Conservation (phyloP, 2,329 filamentous ascomycete genomes). For the Mycosphaerella arachidis region DNA sequence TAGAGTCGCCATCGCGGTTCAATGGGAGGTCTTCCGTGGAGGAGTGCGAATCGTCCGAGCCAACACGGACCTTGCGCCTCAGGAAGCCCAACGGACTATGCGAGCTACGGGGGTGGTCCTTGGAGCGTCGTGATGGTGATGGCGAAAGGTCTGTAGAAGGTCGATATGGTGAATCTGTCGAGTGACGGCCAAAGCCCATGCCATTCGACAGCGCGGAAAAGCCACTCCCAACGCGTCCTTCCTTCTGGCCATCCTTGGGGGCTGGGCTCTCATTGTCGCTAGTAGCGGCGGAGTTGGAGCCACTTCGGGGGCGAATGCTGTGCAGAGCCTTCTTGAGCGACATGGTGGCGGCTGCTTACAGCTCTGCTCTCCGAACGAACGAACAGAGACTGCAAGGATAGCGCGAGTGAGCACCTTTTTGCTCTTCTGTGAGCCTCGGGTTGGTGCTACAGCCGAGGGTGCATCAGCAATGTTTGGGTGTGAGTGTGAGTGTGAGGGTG, state of each 20-base stretch:
- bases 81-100: conserved; percentile 34
- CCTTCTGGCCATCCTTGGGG: conserved; percentile 3
- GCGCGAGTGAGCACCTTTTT: background rate
- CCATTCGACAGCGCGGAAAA: conserved; percentile 27
- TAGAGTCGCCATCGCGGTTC: conserved; percentile 47
- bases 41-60: conserved; percentile 32
- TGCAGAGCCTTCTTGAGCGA: conserved; percentile 46
- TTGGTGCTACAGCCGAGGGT: background rate
- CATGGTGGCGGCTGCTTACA: conserved; percentile 11
- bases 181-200: conserved; percentile 15
- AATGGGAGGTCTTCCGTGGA: conserved; percentile 39
- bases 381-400: background rate
- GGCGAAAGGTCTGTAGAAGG: conserved; percentile 16
- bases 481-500: too few species aligned
- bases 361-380: background rate
- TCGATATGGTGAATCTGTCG: conserved; percentile 13
- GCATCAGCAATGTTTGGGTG: background rate
- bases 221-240: conserved; percentile 18
- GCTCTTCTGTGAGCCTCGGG: background rate
- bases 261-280: conserved; percentile 20
- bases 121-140: conserved; percentile 22
- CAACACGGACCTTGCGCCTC: conserved; percentile 27
- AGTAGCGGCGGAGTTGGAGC: conserved; percentile 22
- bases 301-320: conserved; percentile 38
- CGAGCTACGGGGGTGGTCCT: conserved; percentile 27